Conservation (phyloP, 805 yeast species). For the Kuraishia ogatae region DNA sequence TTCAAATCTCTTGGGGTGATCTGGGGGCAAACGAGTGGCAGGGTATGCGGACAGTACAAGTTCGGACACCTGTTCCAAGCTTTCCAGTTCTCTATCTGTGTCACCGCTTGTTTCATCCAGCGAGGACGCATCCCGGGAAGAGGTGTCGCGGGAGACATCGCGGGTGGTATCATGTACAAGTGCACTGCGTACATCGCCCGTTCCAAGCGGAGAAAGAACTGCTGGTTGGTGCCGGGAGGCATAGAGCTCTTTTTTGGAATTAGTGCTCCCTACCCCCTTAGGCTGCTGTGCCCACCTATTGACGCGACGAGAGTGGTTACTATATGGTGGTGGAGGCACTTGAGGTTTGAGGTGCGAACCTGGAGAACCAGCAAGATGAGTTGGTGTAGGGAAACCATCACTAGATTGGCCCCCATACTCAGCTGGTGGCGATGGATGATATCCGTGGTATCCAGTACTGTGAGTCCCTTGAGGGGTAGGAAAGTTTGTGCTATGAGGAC, state of each 20-base stretch:
- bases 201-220: neutral
- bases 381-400: neutral
- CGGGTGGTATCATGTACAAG: neutral
- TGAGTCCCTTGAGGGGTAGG: neutral
- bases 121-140: neutral
- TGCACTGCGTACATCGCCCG: neutral
- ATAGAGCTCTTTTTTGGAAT: neutral
- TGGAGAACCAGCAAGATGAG: neutral
- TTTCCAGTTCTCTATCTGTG: neutral
- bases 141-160: neutral
- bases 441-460: neutral
- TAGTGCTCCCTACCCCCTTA: neutral
- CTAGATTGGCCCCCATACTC: neutral
- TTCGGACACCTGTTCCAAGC: neutral
- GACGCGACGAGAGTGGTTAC: neutral
- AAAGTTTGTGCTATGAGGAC: neutral
- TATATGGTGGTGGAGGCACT: neutral
- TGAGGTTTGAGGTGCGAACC: neutral
- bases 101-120: neutral
- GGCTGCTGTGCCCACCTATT: neutral
- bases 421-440: neutral
- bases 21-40: neutral
- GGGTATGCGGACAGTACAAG: neutral
- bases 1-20: slow-evolving; percentile 7
- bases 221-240: neutral